Evolutionary conservation across 768 basidiomycete species (phyloP).

Genomic region (Austroboletus festivus): DNA sequence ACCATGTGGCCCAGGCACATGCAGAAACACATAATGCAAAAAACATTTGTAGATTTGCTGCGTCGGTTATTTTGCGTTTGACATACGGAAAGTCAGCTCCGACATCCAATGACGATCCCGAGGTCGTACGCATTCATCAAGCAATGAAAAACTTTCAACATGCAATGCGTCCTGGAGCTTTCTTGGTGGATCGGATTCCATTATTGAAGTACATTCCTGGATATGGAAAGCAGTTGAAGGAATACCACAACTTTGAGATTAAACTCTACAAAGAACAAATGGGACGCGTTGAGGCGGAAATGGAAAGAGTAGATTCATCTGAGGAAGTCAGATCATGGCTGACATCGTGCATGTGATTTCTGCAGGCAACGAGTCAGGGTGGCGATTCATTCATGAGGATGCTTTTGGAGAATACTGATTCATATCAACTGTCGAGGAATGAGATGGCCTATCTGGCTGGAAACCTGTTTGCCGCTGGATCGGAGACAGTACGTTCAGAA

Average conservation of each 20-base stretch:
- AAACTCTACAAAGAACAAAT: conserved; percentile 49
- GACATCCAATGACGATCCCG: conserved; percentile 20
- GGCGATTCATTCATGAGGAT: conserved; percentile 45
- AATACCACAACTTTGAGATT: conserved; percentile 50
- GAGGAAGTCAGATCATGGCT: neutral
- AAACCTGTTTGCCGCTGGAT: conserved; percentile 56
- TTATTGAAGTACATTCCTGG: conserved; percentile 49
- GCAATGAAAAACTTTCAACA: conserved; percentile 21
- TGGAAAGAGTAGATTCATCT: conserved; percentile 29
- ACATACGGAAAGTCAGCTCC: conserved; percentile 25
- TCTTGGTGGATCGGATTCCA: conserved; percentile 34
- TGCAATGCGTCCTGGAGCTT: conserved; percentile 31
- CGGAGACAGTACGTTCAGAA: conserved; percentile 44
- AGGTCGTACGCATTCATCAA: conserved; percentile 17
- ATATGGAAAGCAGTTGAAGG: conserved; percentile 49
- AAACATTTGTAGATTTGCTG: conserved; percentile 24
- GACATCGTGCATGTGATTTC: neutral
- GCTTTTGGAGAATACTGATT: conserved; percentile 45
- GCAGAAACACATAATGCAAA: no score
- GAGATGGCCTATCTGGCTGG: conserved; percentile 60
- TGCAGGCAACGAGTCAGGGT: conserved; percentile 7
- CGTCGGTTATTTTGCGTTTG: conserved; percentile 21
- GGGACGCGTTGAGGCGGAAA: conserved; percentile 38
- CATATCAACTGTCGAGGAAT: conserved; percentile 45
- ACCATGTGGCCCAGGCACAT: no score